These are phyloP conservation scores for Neoarthrinium moseri DNA, from an alignment of 2,329 filamentous ascomycete genomes.

Conservation along the genomic window DNA sequence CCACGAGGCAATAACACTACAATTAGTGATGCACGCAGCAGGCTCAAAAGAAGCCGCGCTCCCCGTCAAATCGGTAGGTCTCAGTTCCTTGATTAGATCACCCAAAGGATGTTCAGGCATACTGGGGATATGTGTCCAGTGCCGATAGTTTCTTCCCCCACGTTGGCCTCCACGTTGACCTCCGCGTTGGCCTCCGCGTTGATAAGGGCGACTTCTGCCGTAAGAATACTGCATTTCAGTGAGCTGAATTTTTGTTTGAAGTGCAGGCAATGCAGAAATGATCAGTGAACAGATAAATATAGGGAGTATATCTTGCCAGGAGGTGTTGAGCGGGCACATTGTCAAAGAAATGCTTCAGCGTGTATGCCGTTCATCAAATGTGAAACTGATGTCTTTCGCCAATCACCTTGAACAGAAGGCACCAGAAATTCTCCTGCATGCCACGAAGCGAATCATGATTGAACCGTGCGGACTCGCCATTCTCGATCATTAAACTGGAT, in stretches of 20 bases:
- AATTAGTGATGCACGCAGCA: constrained; percentile 7
- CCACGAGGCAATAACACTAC: constrained; percentile 30
- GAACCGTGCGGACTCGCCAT: neutral
- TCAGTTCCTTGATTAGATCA: constrained; percentile 3
- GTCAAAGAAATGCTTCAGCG: neutral
- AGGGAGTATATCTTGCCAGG: neutral
- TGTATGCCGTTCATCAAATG: neutral
- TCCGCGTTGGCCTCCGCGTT: neutral
- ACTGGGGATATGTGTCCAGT: neutral
- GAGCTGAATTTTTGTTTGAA: neutral
- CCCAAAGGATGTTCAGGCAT: constrained; percentile 10
- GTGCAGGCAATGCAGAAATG: neutral
- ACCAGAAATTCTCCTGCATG: neutral
- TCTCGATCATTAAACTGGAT: neutral
- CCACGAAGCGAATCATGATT: neutral
- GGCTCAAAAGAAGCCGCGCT: neutral
- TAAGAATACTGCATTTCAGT: neutral
- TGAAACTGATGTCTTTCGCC: neutral
- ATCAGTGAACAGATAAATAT: neutral
- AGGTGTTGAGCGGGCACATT: no score
- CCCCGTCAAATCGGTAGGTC: neutral
- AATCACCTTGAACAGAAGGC: neutral
- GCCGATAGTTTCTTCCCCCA: neutral
- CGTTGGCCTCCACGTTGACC: neutral
- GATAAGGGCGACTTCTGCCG: neutral